phyloP scores from a whole-genome alignment of 768 basidiomycete genomes.

The Cystofilobasidium ferigula region DNA sequence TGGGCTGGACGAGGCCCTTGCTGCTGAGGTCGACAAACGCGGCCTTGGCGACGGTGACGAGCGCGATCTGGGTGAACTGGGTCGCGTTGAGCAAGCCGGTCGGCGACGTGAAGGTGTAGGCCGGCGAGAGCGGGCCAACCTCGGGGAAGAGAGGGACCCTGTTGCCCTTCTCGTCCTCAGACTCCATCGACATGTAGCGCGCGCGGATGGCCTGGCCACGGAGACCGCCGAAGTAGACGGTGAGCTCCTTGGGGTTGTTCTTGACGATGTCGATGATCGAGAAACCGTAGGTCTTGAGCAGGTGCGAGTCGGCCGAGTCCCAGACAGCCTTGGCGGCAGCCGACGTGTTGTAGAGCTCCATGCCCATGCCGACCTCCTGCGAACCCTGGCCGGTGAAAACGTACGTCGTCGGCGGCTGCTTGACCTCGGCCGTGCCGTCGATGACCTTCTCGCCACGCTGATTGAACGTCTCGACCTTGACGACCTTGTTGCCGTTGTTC shows the following conservation, averaged over 20 bases:
- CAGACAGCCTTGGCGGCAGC: slow-evolving; percentile 92
- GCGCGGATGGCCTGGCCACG: slow-evolving; percentile 97
- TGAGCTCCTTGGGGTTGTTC: slow-evolving; percentile 95
- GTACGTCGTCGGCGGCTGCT: slow-evolving; percentile 75
- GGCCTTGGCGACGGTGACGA: slow-evolving; percentile 96
- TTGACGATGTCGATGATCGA: slow-evolving; percentile 98
- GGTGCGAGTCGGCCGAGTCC: slow-evolving; percentile 89
- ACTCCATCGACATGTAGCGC: slow-evolving; percentile 99
- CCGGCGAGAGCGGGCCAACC: slow-evolving; percentile 78
- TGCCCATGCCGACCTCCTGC: slow-evolving; percentile 97
- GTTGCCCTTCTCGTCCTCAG: slow-evolving; percentile 87
- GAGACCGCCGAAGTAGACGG: slow-evolving; percentile 97
- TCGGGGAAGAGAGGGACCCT: slow-evolving; percentile 92
- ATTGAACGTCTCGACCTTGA: slow-evolving; percentile 78
- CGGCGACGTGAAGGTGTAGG: slow-evolving; percentile 97
- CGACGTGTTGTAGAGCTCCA: slow-evolving; percentile 89
- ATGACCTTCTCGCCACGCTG: slow-evolving; percentile 79
- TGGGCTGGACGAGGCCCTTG: slow-evolving; percentile 85
- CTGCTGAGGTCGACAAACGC: slow-evolving; percentile 96
- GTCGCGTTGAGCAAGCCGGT: slow-evolving; percentile 91
- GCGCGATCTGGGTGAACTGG: slow-evolving; percentile 95
- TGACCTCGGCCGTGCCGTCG: slow-evolving; percentile 82
- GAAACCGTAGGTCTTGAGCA: slow-evolving; percentile 55
- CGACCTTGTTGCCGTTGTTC: slow-evolving; percentile 84
- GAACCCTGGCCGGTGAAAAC: slow-evolving; percentile 98